Evolutionary conservation across 208 protist species (phyloP).

Genomic region (Acanthamoeba quina): DNA sequence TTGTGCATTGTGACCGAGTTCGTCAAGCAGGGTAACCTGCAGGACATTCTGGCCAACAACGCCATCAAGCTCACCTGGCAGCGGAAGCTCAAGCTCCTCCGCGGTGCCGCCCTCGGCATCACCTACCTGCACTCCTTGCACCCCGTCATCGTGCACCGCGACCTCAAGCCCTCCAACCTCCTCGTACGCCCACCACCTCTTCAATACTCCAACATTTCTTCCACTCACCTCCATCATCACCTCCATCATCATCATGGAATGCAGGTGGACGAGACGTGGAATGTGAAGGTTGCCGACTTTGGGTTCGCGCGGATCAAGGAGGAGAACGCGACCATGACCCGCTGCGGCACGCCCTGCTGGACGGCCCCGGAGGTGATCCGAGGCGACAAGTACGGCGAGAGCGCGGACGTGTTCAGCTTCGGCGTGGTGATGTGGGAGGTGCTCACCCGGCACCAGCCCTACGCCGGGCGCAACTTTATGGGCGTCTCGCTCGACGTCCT

Average conservation of each 20-base stretch:
- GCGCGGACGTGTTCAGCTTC: conserved; percentile 80
- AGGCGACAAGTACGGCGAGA: conserved; percentile 79
- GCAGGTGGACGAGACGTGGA: conserved; percentile 77
- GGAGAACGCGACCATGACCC: conserved; percentile 76
- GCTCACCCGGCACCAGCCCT: neutral
- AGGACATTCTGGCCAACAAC: neutral
- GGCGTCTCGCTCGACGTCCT: conserved; percentile 14
- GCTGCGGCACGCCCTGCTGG: conserved; percentile 84
- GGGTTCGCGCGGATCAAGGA: conserved; percentile 75
- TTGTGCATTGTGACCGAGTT: conserved; percentile 60
- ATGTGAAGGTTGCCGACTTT: conserved; percentile 84
- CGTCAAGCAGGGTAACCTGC: neutral
- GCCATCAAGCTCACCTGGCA: neutral
- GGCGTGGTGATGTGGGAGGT: conserved; percentile 1
- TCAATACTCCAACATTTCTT: too few relatives aligned
- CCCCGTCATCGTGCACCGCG: conserved; percentile 69
- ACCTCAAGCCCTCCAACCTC: neutral
- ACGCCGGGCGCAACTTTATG: conserved; percentile 24
- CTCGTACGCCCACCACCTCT: neutral
- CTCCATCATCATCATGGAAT: too few relatives aligned
- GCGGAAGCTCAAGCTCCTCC: conserved; percentile 19
- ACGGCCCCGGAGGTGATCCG: conserved; percentile 79
- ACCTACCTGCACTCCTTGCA: conserved; percentile 4
- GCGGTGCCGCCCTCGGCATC: neutral
- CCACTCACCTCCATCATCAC: too few relatives aligned